Evolutionary conservation across 176 grass and related monocot genomes (phyloP).

Genomic region (Oryza meyeriana): DNA sequence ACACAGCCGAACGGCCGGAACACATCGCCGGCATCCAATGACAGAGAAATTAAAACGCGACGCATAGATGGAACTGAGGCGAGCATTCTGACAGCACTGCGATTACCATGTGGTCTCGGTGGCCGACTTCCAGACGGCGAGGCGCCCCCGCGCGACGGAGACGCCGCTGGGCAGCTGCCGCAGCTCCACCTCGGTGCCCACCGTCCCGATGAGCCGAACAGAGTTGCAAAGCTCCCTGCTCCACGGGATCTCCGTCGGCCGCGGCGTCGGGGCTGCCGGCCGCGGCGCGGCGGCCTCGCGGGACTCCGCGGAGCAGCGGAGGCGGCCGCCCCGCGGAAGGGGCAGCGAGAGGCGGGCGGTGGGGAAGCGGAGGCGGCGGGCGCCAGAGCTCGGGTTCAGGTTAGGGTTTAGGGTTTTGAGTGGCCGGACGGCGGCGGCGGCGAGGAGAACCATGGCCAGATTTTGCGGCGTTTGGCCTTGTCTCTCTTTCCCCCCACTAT

Average conservation of each 20-base stretch:
- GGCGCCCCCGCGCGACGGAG: slow-evolving; percentile 60
- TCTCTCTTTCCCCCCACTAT: not conserved
- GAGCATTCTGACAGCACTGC: not conserved
- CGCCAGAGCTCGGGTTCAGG: not conserved
- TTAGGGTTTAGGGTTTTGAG: slow-evolving; percentile 53
- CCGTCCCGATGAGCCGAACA: slow-evolving; percentile 70
- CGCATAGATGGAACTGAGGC: not conserved
- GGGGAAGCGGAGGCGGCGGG: not conserved
- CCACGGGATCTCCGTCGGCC: slow-evolving; percentile 69
- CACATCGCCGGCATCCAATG: not conserved
- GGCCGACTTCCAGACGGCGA: slow-evolving; percentile 76
- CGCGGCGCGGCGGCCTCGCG: slow-evolving; percentile 15
- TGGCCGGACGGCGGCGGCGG: not conserved
- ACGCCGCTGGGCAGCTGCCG: slow-evolving; percentile 69
- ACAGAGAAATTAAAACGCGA: not conserved
- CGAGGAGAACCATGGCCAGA: slow-evolving; percentile 39
- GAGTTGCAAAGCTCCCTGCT: slow-evolving; percentile 74
- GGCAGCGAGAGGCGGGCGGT: not conserved
- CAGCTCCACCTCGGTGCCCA: slow-evolving; percentile 67
- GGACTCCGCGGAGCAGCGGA: slow-evolving; percentile 28
- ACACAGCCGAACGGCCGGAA: no score
- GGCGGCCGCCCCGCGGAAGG: not conserved
- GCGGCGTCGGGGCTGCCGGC: slow-evolving; percentile 21
- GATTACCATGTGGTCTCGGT: slow-evolving; percentile 74
- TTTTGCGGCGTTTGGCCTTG: not conserved